Percentiles rank a stretch among this genome's conserved stretches.
These are phyloP conservation scores for Thymus quinquecostatus DNA, from an alignment of 257 asterid species.

Conservation along the genomic window DNA sequence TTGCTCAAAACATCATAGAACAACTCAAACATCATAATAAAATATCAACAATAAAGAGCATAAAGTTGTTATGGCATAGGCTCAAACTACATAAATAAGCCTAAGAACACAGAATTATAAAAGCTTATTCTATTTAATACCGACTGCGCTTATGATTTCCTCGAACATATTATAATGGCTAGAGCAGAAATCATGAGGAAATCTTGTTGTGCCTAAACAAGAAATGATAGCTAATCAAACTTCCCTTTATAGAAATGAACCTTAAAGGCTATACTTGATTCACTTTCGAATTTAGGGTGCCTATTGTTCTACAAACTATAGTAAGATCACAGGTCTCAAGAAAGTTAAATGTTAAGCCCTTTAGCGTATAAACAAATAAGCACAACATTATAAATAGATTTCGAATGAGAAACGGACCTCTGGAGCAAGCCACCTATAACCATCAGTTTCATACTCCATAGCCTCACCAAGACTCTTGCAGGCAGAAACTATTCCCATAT, in stretches of 20 bases:
- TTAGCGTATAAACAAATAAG: not conserved
- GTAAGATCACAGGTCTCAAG: constrained; percentile 6
- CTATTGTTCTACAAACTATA: constrained; percentile 6
- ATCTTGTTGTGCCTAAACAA: not conserved
- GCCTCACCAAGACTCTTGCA: constrained; percentile 87
- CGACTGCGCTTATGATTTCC: constrained; percentile 25
- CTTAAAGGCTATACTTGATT: not conserved
- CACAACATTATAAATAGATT: not conserved
- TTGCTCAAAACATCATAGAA: not conserved
- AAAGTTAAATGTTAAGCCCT: constrained; percentile 1
- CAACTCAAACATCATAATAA: constrained; percentile 26
- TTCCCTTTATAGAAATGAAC: not conserved
- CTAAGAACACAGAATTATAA: constrained; percentile 3
- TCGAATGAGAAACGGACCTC: constrained; percentile 62
- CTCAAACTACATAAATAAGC: constrained; percentile 25
- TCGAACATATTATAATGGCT: not conserved
- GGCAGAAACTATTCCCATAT: constrained; percentile 90
- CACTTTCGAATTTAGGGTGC: constrained; percentile 8
- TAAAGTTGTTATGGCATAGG: constrained; percentile 12
- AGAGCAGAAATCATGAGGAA: constrained; percentile 12
- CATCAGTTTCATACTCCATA: constrained; percentile 98
- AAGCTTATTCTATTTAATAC: constrained; percentile 18
- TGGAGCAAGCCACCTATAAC: constrained; percentile 98
- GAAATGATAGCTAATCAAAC: constrained; percentile 17
- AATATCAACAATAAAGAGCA: constrained; percentile 15